Percentiles rank a stretch among this genome's conserved stretches.
These are phyloP conservation scores for Coprinellus aureogranulatus DNA, from an alignment of 768 basidiomycete species.

Conservation along the genomic window DNA sequence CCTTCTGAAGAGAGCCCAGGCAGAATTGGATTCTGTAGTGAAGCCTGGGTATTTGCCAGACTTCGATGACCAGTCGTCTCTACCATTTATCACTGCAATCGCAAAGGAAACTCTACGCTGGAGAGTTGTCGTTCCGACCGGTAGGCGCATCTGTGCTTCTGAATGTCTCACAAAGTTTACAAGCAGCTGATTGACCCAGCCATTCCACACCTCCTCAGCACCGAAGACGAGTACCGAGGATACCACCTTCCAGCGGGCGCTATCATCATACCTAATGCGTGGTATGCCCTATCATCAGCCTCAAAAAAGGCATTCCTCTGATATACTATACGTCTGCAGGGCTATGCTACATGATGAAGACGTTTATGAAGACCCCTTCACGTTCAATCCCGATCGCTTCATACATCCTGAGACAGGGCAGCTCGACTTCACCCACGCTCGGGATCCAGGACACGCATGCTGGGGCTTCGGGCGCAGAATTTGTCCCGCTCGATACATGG, in stretches of 20 bases:
- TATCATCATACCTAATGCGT: slow-evolving; percentile 30
- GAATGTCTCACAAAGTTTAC: too few relatives aligned
- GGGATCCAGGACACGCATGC: slow-evolving; percentile 23
- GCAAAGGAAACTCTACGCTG: slow-evolving; percentile 28
- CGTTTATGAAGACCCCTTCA: slow-evolving; percentile 37
- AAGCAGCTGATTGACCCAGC: slow-evolving; percentile 3
- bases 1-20: slow-evolving; percentile 30
- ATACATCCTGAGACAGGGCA: slow-evolving; percentile 21
- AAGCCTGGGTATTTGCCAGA: slow-evolving; percentile 30
- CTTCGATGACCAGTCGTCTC: slow-evolving; percentile 22
- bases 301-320: not conserved
- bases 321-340: slow-evolving; percentile 20
- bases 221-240: slow-evolving; percentile 30
- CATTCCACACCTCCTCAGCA: slow-evolving; percentile 18
- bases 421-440: slow-evolving; percentile 19
- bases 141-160: slow-evolving; percentile 11
- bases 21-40: slow-evolving; percentile 32
- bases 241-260: slow-evolving; percentile 31
- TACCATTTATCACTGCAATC: slow-evolving; percentile 33
- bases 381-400: slow-evolving; percentile 43
- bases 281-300: slow-evolving; percentile 17
- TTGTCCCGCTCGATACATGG: slow-evolving; percentile 25
- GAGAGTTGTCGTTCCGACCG: slow-evolving; percentile 23
- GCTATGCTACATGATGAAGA: slow-evolving; percentile 38
- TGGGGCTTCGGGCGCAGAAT: slow-evolving; percentile 33